These are phyloP conservation scores for Zymoseptoria pseudotritici DNA, from an alignment of 2,329 filamentous ascomycete genomes.

Conservation along the genomic window DNA sequence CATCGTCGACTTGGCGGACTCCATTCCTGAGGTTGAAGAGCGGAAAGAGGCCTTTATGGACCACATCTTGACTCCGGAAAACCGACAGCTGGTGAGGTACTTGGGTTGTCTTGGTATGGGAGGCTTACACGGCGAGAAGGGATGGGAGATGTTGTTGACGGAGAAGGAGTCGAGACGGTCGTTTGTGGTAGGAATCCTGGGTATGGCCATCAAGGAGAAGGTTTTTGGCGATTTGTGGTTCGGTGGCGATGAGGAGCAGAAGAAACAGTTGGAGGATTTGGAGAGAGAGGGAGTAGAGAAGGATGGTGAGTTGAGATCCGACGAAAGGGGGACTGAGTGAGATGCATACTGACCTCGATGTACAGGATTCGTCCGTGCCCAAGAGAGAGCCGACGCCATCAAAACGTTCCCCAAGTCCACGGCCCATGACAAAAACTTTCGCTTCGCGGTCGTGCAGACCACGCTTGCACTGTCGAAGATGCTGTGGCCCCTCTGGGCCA, in stretches of 20 bases:
- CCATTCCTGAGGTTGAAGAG: not conserved
- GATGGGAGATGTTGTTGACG: slow-evolving; percentile 21
- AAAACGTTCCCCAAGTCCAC: not conserved
- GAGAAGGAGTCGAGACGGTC: slow-evolving; percentile 13
- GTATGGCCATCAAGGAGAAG: slow-evolving; percentile 24
- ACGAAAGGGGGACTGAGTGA: not conserved
- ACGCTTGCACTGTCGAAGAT: slow-evolving; percentile 6
- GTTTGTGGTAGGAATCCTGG: slow-evolving; percentile 23
- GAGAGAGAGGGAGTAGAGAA: slow-evolving; percentile 31
- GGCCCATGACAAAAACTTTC: not conserved
- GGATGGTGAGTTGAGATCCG: slow-evolving; percentile 28
- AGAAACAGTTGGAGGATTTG: slow-evolving; percentile 30
- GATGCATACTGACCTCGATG: slow-evolving; percentile 3
- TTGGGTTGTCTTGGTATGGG: slow-evolving; percentile 28
- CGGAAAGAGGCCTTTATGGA: slow-evolving; percentile 1
- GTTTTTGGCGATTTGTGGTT: slow-evolving; percentile 26
- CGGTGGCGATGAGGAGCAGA: slow-evolving; percentile 14
- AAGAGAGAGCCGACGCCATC: slow-evolving; percentile 12
- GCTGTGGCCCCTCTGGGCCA: slow-evolving; percentile 11
- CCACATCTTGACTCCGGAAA: slow-evolving; percentile 3
- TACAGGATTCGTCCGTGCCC: slow-evolving; percentile 23
- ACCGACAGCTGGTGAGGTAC: slow-evolving; percentile 19
- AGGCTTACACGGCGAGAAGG: slow-evolving; percentile 13
- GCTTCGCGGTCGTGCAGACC: slow-evolving; percentile 1
- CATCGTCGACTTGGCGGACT: slow-evolving; percentile 5